Percentiles rank a stretch among this genome's conserved stretches.
phyloP scores from a whole-genome alignment of 73 alveolate genomes.

The Tetrahymena thermophila region DNA sequence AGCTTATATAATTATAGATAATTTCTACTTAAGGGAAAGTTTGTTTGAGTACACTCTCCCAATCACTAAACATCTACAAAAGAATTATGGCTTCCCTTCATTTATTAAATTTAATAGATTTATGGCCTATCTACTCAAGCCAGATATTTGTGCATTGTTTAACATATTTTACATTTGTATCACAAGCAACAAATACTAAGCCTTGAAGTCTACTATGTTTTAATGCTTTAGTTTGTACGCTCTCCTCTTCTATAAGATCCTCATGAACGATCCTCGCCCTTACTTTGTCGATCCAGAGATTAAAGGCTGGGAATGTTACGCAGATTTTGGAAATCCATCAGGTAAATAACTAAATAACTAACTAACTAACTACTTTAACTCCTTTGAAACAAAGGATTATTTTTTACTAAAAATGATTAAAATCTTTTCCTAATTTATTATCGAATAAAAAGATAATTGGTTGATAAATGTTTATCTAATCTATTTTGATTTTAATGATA shows the following conservation, averaged over 20 bases:
- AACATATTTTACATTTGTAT: neutral
- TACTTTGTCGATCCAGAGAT: neutral
- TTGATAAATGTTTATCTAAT: no score
- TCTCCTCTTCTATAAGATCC: neutral
- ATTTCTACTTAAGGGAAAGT: neutral
- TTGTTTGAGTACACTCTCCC: neutral
- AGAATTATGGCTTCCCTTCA: neutral
- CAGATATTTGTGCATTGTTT: neutral
- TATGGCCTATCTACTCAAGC: neutral
- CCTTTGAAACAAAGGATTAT: neutral
- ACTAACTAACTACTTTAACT: neutral
- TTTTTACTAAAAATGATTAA: neutral
- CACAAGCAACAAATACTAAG: neutral
- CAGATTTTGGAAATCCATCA: neutral
- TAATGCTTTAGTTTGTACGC: neutral
- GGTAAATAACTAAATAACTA: neutral
- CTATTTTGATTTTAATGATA: neutral
- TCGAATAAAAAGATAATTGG: no score
- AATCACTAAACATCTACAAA: neutral
- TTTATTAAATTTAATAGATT: neutral
- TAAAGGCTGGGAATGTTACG: neutral
- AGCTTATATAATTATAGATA: neutral
- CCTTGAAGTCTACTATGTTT: neutral
- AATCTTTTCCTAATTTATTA: neutral
- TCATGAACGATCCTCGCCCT: neutral